Conservation (phyloP, 331 rosid genomes). For the Rosa hybrid region DNA sequence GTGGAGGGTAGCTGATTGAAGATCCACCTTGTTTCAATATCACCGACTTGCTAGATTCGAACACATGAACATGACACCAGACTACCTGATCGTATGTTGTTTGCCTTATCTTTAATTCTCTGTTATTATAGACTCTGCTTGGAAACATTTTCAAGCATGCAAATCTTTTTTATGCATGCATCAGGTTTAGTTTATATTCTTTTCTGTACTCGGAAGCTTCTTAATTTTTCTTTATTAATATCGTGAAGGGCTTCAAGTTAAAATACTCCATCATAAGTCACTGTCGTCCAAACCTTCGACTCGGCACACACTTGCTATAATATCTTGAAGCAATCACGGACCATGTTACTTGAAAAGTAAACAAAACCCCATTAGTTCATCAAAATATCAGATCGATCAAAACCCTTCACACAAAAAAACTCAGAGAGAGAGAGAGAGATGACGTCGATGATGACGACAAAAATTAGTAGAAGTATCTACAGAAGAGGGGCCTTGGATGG, state of each 20-base stretch:
- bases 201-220: neutral
- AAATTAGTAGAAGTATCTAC: slow-evolving; percentile 48
- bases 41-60: neutral
- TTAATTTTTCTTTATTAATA: neutral
- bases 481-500: slow-evolving; percentile 29
- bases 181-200: neutral
- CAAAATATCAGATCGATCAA: neutral
- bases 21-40: neutral
- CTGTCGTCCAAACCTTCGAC: slow-evolving; percentile 10
- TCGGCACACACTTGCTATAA: neutral
- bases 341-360: neutral
- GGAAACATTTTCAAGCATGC: neutral
- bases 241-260: neutral
- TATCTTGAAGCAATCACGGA: neutral
- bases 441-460: slow-evolving; percentile 38
- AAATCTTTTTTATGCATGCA: neutral
- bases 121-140: slow-evolving; percentile 3
- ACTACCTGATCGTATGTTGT: neutral
- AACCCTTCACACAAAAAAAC: neutral
- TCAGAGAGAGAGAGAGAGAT: neutral
- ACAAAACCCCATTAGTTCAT: slow-evolving; percentile 2
- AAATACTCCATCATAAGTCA: neutral
- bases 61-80: neutral
- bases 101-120: neutral
- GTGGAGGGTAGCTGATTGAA: neutral